These are phyloP conservation scores for Pelargonium citronellum DNA, from an alignment of 441 rosid genomes.

Conservation along the genomic window DNA sequence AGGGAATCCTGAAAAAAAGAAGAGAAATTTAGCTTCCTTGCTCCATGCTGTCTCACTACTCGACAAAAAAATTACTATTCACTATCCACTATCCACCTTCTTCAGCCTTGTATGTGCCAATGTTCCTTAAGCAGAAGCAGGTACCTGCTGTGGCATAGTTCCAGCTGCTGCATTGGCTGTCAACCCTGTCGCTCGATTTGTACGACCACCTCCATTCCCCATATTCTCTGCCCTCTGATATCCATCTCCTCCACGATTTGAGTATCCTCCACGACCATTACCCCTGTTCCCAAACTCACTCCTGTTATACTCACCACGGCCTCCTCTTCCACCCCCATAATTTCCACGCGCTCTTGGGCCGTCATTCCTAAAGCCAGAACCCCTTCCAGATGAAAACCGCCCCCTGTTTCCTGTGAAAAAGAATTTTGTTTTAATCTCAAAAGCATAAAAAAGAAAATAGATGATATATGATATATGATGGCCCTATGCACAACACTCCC, in stretches of 20 bases:
- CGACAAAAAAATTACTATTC: conserved; percentile 16
- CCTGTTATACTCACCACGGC: conserved; percentile 44
- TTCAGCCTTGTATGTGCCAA: too few relatives aligned
- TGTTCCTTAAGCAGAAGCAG: conserved; percentile 49
- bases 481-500: too few relatives aligned
- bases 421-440: not conserved
- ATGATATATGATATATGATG: too few relatives aligned
- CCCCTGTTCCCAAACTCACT: conserved; percentile 57
- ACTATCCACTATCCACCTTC: conserved; percentile 13
- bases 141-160: conserved; percentile 38
- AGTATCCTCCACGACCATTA: conserved; percentile 52
- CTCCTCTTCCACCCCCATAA: conserved; percentile 66
- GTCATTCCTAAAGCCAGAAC: conserved; percentile 57
- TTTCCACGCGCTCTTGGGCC: conserved; percentile 70
- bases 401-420: conserved; percentile 58
- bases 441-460: not conserved
- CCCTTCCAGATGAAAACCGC: conserved; percentile 48
- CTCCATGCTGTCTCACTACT: conserved; percentile 23
- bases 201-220: conserved; percentile 41
- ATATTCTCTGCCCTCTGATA: conserved; percentile 44
- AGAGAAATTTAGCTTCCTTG: conserved; percentile 1
- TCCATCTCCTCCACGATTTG: conserved; percentile 59
- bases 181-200: conserved; percentile 37
- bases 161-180: conserved; percentile 31
- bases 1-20: conserved; percentile 17